These are phyloP conservation scores for Astragalus membranaceus DNA, from an alignment of 306 rosid genomes.

Conservation along the genomic window DNA sequence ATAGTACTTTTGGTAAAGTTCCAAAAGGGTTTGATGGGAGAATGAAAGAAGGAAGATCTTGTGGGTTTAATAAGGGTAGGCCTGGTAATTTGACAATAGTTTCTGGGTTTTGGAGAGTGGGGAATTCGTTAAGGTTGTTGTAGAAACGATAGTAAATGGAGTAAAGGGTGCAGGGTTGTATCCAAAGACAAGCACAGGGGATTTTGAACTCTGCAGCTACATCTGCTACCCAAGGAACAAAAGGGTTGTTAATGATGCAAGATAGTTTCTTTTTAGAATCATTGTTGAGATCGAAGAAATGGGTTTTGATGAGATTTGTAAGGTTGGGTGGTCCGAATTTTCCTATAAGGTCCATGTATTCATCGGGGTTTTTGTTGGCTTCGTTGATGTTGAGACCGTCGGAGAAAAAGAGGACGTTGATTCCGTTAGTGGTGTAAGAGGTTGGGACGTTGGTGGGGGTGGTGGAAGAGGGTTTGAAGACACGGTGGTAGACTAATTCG, in stretches of 20 bases:
- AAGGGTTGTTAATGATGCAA: conserved; percentile 44
- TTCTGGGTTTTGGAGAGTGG: conserved; percentile 13
- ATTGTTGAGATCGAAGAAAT: neutral
- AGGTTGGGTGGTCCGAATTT: conserved; percentile 29
- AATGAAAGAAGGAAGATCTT: conserved; percentile 45
- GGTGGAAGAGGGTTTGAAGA: conserved; percentile 7
- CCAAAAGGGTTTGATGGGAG: conserved; percentile 30
- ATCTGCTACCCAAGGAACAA: conserved; percentile 48
- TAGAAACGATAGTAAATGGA: conserved; percentile 39
- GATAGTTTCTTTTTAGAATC: conserved; percentile 11
- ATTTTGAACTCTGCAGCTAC: conserved; percentile 24
- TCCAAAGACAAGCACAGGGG: conserved; percentile 54
- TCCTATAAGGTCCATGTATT: conserved; percentile 25
- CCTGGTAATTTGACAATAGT: conserved; percentile 30
- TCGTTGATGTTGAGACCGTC: conserved; percentile 15
- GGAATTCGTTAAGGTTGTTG: conserved; percentile 24
- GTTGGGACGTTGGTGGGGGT: conserved; percentile 11
- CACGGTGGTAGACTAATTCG: conserved; percentile 34
- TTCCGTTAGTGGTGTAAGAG: conserved; percentile 26
- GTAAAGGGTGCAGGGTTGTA: conserved; percentile 46
- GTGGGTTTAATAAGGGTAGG: conserved; percentile 23
- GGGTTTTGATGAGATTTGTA: conserved; percentile 24
- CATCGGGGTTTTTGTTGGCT: neutral
- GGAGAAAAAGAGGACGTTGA: conserved; percentile 29
- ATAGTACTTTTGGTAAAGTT: neutral